Conservation (phyloP, 768 basidiomycete genomes). For the Sarcomyxa edulis region DNA sequence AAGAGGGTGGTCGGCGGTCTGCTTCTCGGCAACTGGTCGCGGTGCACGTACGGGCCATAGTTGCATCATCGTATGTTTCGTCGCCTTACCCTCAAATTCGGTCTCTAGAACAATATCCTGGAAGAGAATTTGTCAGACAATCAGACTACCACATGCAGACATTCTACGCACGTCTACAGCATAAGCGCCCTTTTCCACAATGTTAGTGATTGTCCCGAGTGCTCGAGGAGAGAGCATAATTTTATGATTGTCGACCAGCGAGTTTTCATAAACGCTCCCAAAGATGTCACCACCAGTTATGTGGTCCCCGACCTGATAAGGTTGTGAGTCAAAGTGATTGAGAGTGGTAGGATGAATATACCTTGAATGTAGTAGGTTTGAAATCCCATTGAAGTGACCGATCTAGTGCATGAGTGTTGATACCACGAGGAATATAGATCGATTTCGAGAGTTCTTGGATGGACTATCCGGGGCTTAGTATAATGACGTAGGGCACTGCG, state of each 20-base stretch:
- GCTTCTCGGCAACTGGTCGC: slow-evolving; percentile 92
- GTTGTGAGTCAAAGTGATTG: slow-evolving; percentile 8
- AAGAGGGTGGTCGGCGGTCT: slow-evolving; percentile 87
- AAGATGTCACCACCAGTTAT: slow-evolving; percentile 97
- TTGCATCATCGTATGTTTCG: slow-evolving; percentile 95
- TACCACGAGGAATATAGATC: slow-evolving; percentile 99
- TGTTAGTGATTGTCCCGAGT: slow-evolving; percentile 89
- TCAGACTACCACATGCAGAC: not conserved
- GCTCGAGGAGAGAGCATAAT: slow-evolving; percentile 94
- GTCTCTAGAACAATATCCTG: slow-evolving; percentile 96
- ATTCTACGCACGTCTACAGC: slow-evolving; percentile 66
- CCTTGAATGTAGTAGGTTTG: slow-evolving; percentile 75
- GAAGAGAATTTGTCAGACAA: slow-evolving; percentile 1
- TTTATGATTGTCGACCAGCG: slow-evolving; percentile 93
- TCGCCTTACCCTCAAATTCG: slow-evolving; percentile 93
- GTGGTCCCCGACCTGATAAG: slow-evolving; percentile 83
- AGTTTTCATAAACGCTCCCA: slow-evolving; percentile 95
- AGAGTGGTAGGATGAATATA: slow-evolving; percentile 19
- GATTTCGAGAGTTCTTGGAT: slow-evolving; percentile 97
- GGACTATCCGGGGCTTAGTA: slow-evolving; percentile 40
- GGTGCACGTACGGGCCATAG: slow-evolving; percentile 99
- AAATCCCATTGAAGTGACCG: slow-evolving; percentile 93
- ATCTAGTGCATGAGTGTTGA: slow-evolving; percentile 94
- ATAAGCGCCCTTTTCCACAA: slow-evolving; percentile 94
- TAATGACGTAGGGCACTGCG: slow-evolving; percentile 7